Percentiles rank a stretch among this genome's conserved stretches.
phyloP scores from a whole-genome alignment of 192 early-diverging fungal genomes.

The Coemansia sp. region DNA sequence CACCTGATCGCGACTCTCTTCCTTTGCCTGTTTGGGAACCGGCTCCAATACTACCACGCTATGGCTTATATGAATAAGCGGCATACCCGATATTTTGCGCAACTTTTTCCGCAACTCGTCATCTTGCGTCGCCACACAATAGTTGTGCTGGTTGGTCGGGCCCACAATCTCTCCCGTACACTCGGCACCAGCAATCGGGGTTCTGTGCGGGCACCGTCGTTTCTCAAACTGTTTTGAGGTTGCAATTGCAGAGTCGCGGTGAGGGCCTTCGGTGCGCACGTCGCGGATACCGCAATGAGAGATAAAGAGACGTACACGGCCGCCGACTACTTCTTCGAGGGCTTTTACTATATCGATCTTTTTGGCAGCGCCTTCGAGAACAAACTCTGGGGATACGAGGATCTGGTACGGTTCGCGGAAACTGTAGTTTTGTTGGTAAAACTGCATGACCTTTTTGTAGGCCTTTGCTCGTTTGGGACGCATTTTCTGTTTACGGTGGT shows the following conservation, averaged over 20 bases:
- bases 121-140: conserved; percentile 85
- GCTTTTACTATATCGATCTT: conserved; percentile 63
- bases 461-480: conserved; percentile 78
- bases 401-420: conserved; percentile 95
- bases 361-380: conserved; percentile 63
- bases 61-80: conserved; percentile 81
- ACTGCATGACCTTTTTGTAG: conserved; percentile 77
- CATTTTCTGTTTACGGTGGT: conserved; percentile 56
- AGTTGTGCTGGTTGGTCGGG: conserved; percentile 74
- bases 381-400: conserved; percentile 81
- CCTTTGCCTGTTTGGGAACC: conserved; percentile 57
- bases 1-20: conserved; percentile 30
- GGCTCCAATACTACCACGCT: conserved; percentile 80
- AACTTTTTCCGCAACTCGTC: conserved; percentile 61
- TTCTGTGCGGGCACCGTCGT: conserved; percentile 76
- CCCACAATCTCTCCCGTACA: conserved; percentile 80
- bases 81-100: conserved; percentile 74
- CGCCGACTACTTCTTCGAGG: conserved; percentile 66
- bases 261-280: conserved; percentile 65
- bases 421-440: conserved; percentile 77
- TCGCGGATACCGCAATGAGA: conserved; percentile 77
- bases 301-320: conserved; percentile 62
- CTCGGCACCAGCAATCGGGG: conserved; percentile 56
- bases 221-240: conserved; percentile 71
- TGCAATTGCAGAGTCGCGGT: conserved; percentile 59